These are phyloP conservation scores for Yamadazyma diddensiae DNA, from an alignment of 1,139 yeast species.

Conservation along the genomic window DNA sequence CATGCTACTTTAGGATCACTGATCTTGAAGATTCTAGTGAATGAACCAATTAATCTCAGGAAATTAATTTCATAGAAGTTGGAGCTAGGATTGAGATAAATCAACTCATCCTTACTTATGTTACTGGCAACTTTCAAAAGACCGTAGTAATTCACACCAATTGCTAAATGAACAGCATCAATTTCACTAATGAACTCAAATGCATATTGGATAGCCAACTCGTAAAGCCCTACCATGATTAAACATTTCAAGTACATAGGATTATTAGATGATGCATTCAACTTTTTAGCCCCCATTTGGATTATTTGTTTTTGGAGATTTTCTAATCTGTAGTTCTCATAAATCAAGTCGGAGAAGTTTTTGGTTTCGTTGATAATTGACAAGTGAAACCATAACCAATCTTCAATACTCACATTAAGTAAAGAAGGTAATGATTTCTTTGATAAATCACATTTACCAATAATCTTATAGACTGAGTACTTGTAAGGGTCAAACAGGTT, in stretches of 20 bases:
- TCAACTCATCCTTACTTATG: conserved; percentile 28
- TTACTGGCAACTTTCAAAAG: conserved; percentile 52
- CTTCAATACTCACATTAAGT: conserved; percentile 82
- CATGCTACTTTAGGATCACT: conserved; percentile 90
- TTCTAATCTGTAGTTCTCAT: conserved; percentile 67
- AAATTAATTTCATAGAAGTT: conserved; percentile 50
- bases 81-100: conserved; percentile 24
- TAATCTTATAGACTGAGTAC: conserved; percentile 83
- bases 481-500: conserved; percentile 80
- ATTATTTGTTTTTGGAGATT: conserved; percentile 74
- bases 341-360: conserved; percentile 43
- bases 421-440: conserved; percentile 70
- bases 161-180: conserved; percentile 88
- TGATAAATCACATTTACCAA: conserved; percentile 86
- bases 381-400: conserved; percentile 96
- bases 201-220: conserved; percentile 72
- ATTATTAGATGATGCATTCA: conserved; percentile 61
- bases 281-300: conserved; percentile 71
- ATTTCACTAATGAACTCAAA: conserved; percentile 64
- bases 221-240: conserved; percentile 76
- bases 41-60: conserved; percentile 61
- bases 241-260: conserved; percentile 78
- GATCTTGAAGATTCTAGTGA: conserved; percentile 77
- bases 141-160: conserved; percentile 76
- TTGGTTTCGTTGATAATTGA: conserved; percentile 55